Evolutionary conservation across 1,284 basidiomycete genomes (phyloP).

Genomic region (Ustilago hordei): DNA sequence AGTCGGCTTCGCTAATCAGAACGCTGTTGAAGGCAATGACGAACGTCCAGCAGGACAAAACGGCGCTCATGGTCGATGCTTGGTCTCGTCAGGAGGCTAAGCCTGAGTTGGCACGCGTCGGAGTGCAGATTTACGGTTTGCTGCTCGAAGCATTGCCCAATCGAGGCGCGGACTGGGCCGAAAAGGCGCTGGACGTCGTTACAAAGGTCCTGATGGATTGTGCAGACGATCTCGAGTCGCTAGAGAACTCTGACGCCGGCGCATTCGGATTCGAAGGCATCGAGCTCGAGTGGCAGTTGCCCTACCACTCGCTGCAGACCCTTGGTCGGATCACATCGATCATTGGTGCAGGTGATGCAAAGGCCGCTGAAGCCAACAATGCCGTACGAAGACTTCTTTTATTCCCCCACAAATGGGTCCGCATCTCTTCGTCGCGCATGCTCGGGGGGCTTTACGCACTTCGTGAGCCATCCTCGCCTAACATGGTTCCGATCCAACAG

Average conservation of each 20-base stretch:
- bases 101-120: slow-evolving; percentile 77
- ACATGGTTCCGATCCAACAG: slow-evolving; percentile 60
- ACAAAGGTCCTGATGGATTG: slow-evolving; percentile 41
- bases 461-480: slow-evolving; percentile 17
- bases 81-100: slow-evolving; percentile 80
- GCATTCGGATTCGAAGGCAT: slow-evolving; percentile 71
- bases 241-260: slow-evolving; percentile 34
- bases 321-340: slow-evolving; percentile 25
- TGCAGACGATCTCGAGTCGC: slow-evolving; percentile 51
- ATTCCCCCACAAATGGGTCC: slow-evolving; percentile 95
- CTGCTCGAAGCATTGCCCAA: slow-evolving; percentile 72
- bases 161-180: slow-evolving; percentile 28
- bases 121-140: slow-evolving; percentile 74
- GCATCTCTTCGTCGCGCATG: slow-evolving; percentile 82
- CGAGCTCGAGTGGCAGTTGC: slow-evolving; percentile 80
- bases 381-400: slow-evolving; percentile 78
- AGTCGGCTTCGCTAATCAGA: slow-evolving; percentile 85
- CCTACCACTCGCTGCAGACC: slow-evolving; percentile 78
- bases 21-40: slow-evolving; percentile 79
- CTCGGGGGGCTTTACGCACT: slow-evolving; percentile 78
- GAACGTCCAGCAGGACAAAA: slow-evolving; percentile 74
- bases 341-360: slow-evolving; percentile 7
- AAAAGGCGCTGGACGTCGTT: slow-evolving; percentile 33
- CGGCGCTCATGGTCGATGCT: slow-evolving; percentile 80
- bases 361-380: slow-evolving; percentile 68